Base-by-base conservation (phyloP, 257 asterid genomes). In the Cruciata laevipes region DNA sequence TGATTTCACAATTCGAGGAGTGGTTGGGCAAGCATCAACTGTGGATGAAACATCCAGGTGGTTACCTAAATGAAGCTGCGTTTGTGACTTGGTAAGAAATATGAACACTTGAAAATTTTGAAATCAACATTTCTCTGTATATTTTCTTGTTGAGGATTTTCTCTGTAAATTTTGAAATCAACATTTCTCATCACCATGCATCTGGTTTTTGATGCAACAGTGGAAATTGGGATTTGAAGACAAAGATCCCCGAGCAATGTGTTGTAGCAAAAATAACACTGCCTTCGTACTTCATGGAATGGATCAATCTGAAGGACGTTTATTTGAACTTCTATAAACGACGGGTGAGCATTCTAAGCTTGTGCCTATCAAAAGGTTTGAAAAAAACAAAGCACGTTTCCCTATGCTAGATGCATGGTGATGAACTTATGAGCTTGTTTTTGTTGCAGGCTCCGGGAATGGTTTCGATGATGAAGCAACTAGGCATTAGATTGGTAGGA, bases 171-270 rank as follows among this genome's bases (percentile, higher is more conserved):
- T 65, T 37, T 44, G 57, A 65, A 40, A 25, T 9, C 7, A 27
- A 17, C 59, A 44, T 6, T 14, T 24, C n/a, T 18, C 10, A n/a
- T n/a, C n/a, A n/a, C n/a, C n/a, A n/a, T n/a, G n/a, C 6, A 47
- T 70, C 25, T 69, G 63, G 71, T 70, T 62, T 75, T 27, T 5
- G 73, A 21, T 74, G 70, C 35, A 61, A 67, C 67, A 93, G 97
- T 69, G 99, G 99, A 69, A 93, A 88, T 73, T 93, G 99, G 99
- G 99, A 93, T 77, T 65, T 93, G 90, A 93, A 93, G 75, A 90
- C 97, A 38, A 86, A 88, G 80, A 71, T 90, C 44, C 99, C 99
- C 24, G 87, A 86, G 81, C 99, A 93, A 72, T 93, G 99, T 76
- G 74, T 74, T 68, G 88, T 84, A 21, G 79, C 95, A 25, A 72